Percentiles rank a stretch among this genome's conserved stretches.
phyloP scores from a whole-genome alignment of 805 yeast genomes.

The Lipomyces lipofer region DNA sequence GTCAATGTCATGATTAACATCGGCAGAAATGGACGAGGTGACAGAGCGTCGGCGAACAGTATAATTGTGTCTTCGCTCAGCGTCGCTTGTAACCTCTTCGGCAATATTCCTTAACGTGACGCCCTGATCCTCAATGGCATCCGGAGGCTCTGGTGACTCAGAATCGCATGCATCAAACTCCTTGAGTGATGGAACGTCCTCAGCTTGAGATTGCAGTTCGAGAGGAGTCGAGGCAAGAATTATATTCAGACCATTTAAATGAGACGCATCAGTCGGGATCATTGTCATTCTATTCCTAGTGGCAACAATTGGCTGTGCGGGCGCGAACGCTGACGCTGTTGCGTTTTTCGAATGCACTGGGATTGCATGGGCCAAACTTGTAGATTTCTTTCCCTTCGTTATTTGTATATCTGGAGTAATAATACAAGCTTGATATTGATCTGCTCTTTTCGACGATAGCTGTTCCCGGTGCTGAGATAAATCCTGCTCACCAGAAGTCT shows the following conservation, averaged over 20 bases:
- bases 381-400: background rate
- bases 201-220: no score
- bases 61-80: no score
- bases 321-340: background rate
- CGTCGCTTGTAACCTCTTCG: background rate
- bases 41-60: background rate
- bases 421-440: background rate
- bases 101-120: background rate
- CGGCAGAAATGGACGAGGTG: background rate
- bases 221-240: background rate
- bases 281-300: background rate
- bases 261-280: background rate
- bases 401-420: background rate
- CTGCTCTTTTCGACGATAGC: no score
- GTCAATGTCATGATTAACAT: background rate
- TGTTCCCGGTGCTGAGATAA: no score
- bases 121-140: background rate
- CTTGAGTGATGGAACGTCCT: no score
- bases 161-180: no score
- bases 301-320: background rate
- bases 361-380: background rate
- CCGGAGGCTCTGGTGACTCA: background rate
- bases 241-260: background rate
- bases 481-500: no score
- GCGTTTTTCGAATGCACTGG: no score